Base-by-base conservation (phyloP, 169 alveolate species). In the Babesia sp. region DNA sequence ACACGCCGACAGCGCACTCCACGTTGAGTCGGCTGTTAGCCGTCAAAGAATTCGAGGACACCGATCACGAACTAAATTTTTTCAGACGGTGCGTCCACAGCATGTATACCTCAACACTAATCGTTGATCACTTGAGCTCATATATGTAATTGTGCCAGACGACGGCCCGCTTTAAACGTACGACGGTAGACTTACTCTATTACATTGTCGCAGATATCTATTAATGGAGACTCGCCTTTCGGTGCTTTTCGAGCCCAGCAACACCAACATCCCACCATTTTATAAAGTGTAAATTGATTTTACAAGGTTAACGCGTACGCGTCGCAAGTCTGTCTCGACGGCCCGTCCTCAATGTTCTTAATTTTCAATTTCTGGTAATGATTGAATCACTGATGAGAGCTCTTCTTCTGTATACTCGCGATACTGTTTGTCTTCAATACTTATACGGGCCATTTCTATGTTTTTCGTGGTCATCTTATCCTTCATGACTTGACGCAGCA, bases 401-500 rank as follows among this genome's bases (percentile, higher is more conserved):
- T 54, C 58, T 39, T 60, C 78, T 22, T 79, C 79, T 18, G 64
- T 75, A 45, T 89, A 89, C 55, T 89, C 90, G 37, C 87, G 64
- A 66, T 83, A 90, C 18, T 72, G 80, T 37, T 64, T 48, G 45
- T 90, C 94, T 11, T 71, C 71, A n/a, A 79, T 85, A 36, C 74
- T 92, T 36, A 92, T 79, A 9, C 93, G 92, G 33, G 97, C 95
- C 71, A 98, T 90, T 90, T 98, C 99, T 34, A 96, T 98, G 85
- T 98, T 98, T 58, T 90, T 82, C 26, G 94, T 87, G 63, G 93
- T 92, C 64, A 97, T 91, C 87, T 95, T 96, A 67, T 98, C 99
- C 84, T 97, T 99, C 99, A 98, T 97, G 26, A 97, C 99, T 80
- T 96, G 98, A 73, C 99, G 93, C 64, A 98, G 94, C 59, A 97